Evolutionary conservation across 164 flowering plant species (phyloP), one percentile per base, ranked within the genome.

Genomic region (Aristolochia fimbriata): DNA sequence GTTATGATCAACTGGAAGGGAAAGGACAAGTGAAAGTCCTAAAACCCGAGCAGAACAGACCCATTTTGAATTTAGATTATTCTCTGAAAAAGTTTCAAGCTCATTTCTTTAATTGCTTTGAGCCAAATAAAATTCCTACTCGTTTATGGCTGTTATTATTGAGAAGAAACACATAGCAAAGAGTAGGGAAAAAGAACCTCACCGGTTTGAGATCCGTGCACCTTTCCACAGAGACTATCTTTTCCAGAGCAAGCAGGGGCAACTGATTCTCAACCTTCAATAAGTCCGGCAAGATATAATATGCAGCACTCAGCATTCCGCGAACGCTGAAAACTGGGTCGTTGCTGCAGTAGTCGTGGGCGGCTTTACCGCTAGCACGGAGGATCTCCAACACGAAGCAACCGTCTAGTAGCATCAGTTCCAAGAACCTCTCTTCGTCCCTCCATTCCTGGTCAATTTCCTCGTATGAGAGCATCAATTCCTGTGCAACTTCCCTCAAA

Each of bases 241-340:
- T 52, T 16, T 52, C 56, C 56, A 52, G 17, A 10, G 30, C 56
- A 3, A 52, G 30, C 56, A 52, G 23, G 56, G 56, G 56, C 31
- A 52, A 24, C 30, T 52, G 56, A 52, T 52, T 52, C 11, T 52
- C 56, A 16, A 52, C 31, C 56, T 22, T 52, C 56, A 52, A 52
- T 9, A 52, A 23, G 56, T 52, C 56, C 0, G 56, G 56, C 30
- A 22, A 52, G 56, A 52, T 22, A 27, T 52, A 22, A 27, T 52
- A 23, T 24, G 27, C 27, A 27, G 30, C 27, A 23, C 30, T 23
- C 15, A 52, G 27, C 30, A 52, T 20, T 16, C 56, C 31, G 30
- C 23, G 56, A 23, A 22, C 30, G 30, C 56, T 52, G 27, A 52
- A 52, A 3, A 22, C 56, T 5, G 56, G 30, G 15, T 52, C 56